Conservation (phyloP, 2,329 filamentous ascomycete species). For the Nakataea oryzae region DNA sequence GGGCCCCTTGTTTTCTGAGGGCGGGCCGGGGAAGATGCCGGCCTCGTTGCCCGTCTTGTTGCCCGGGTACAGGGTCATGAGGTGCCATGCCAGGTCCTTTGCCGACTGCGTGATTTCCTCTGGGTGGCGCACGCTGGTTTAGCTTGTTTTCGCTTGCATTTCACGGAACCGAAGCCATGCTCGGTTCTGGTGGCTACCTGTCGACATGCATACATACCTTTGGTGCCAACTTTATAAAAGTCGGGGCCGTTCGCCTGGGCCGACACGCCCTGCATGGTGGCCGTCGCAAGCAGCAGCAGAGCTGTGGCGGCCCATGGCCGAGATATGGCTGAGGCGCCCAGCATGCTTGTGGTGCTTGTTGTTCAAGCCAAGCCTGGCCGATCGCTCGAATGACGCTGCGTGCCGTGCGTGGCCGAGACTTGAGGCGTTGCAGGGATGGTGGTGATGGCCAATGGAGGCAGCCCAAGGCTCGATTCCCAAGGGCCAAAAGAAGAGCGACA, state of each 20-base stretch:
- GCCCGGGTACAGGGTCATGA: not conserved
- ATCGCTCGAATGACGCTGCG: not conserved
- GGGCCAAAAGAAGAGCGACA: not conserved
- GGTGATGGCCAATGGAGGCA: no score
- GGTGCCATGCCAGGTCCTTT: not conserved
- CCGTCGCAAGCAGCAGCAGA: not conserved
- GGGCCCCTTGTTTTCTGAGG: not conserved
- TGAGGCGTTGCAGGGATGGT: not conserved
- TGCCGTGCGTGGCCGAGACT: not conserved
- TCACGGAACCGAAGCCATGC: not conserved
- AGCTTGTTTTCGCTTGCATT: conserved; percentile 36
- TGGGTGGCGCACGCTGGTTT: conserved; percentile 43
- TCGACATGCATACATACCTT: not conserved
- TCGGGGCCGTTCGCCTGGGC: not conserved
- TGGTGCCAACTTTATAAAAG: not conserved
- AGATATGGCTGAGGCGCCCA: not conserved
- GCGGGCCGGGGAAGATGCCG: not conserved
- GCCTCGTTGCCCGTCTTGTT: not conserved
- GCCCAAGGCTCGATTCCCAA: not conserved
- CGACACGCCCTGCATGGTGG: not conserved
- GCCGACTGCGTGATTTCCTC: conserved; percentile 29
- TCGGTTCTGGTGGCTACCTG: not conserved
- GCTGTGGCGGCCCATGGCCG: not conserved
- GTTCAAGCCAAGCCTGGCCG: not conserved
- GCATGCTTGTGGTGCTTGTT: not conserved